Percentiles rank a stretch among this genome's conserved stretches.
phyloP scores from a whole-genome alignment of 352 stramenopile genomes.

The Pythium aquatile region DNA sequence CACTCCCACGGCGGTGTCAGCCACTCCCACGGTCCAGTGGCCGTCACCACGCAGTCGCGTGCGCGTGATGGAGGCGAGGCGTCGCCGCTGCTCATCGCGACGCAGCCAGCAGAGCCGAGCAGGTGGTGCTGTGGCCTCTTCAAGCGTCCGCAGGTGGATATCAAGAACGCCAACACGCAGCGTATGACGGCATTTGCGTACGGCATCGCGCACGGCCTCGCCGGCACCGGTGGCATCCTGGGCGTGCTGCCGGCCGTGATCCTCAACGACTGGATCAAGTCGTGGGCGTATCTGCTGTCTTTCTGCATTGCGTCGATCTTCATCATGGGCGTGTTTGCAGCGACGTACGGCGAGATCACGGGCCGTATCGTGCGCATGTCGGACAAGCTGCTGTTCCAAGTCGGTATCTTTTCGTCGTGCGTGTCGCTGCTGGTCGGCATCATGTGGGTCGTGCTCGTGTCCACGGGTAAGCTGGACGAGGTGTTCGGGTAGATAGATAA shows the following conservation, averaged over 20 bases:
- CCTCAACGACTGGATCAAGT: conserved; percentile 59
- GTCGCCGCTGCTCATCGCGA: conserved; percentile 3
- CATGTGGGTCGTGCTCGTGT: conserved; percentile 57
- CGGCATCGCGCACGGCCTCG: conserved; percentile 77
- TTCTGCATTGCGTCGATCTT: conserved; percentile 86
- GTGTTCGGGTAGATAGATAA: conserved; percentile 36
- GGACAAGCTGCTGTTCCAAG: conserved; percentile 39
- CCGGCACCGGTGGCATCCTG: conserved; percentile 53
- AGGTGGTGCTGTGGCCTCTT: conserved; percentile 34
- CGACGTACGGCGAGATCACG: conserved; percentile 67
- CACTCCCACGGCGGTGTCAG: neutral
- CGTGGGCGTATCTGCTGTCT: conserved; percentile 67
- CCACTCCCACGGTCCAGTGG: conserved; percentile 13
- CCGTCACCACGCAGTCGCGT: neutral
- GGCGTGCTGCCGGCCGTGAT: conserved; percentile 80
- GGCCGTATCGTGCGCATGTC: conserved; percentile 37
- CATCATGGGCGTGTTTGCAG: conserved; percentile 85
- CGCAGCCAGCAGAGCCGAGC: conserved; percentile 10
- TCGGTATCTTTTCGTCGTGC: conserved; percentile 57
- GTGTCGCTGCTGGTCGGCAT: conserved; percentile 58
- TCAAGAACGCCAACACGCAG: conserved; percentile 38
- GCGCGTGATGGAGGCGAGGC: conserved; percentile 10
- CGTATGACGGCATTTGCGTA: conserved; percentile 58
- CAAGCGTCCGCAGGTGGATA: conserved; percentile 13
- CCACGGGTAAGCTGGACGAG: conserved; percentile 46